Evolutionary conservation across 768 basidiomycete species (phyloP).

Genomic region (Phylloporus arenicola): DNA sequence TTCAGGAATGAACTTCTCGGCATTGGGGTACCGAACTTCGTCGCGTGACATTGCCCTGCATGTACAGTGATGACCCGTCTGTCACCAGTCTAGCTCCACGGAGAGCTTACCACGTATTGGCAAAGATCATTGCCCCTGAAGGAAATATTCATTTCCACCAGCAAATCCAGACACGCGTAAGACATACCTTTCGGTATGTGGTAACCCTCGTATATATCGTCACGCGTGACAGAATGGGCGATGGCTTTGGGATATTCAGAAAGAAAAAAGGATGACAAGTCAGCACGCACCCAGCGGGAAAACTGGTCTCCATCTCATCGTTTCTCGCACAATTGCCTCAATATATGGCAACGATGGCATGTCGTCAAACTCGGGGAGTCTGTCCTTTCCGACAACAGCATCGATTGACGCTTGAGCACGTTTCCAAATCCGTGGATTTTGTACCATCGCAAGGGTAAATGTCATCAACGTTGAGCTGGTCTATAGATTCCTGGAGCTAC

Average conservation of each 20-base stretch:
- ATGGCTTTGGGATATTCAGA: not conserved
- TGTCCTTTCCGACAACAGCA: no score
- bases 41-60: constrained; percentile 7
- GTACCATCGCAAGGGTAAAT: no score
- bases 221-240: no score
- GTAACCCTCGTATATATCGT: constrained; percentile 33
- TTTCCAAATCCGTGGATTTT: no score
- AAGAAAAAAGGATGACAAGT: no score
- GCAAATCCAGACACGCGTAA: not conserved
- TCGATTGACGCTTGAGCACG: no score
- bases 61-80: not conserved
- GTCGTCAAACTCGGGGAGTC: no score
- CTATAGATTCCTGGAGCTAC: no score
- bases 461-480: no score
- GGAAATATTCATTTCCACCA: not conserved
- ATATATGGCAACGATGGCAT: no score
- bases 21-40: constrained; percentile 4
- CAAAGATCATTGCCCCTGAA: constrained; percentile 3
- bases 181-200: constrained; percentile 44
- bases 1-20: constrained; percentile 12
- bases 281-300: not conserved
- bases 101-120: constrained; percentile 6
- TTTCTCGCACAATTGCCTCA: not conserved
- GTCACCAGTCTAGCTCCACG: no score
- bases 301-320: constrained; percentile 3